Evolutionary conservation across 163 green algal genomes (phyloP), one percentile per base, ranked within the genome.

Genomic region (Botryococcus braunii): DNA sequence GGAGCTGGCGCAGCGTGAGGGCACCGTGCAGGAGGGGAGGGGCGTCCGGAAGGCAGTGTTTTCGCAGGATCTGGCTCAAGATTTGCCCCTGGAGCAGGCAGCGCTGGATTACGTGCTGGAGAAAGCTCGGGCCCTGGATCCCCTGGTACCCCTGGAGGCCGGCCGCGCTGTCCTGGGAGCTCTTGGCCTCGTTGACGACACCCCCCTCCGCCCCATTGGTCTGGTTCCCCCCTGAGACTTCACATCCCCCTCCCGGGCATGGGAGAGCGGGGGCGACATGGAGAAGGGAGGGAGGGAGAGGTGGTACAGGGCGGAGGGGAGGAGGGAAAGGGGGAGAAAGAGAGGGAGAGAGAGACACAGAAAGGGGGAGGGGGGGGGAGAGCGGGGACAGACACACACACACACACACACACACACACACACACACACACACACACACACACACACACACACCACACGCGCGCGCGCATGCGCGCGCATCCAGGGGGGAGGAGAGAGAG

Each of bases 21-120:
- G 86, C 48, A 65, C 43, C 29, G 72, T 80, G 9, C 70, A 74
- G 46, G 49, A 80, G 23, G 86, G 83, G 13, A 77, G 88, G 29
- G 80, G 83, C 8, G 83, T 81, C n/a, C 68, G 77, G 55, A 40
- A 91, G n/a, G 81, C 73, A 9, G 67, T 88, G 32, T 93, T 91
- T 78, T 79, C 69, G 3, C 48, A 69, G 27, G 43, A 69, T 23
- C 62, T 69, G 3, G 56, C 70, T 17, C 75, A 85, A 74, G 81
- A 87, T 43, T 46, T 87, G 41, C 81, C 81, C 0, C 69, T 79
- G 9, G 74, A 79, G 17, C 37, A 78, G 65, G 43, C 70, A 0
- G 78, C 74, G 0, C 56, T 90, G 29, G 71, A 85, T 3, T 89
- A 88, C 55, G 84, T 92, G 9, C 61, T 84, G 58, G 71, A 81